These are phyloP conservation scores for Fusarium globosum DNA, from an alignment of 2,329 filamentous ascomycete genomes.

Conservation along the genomic window DNA sequence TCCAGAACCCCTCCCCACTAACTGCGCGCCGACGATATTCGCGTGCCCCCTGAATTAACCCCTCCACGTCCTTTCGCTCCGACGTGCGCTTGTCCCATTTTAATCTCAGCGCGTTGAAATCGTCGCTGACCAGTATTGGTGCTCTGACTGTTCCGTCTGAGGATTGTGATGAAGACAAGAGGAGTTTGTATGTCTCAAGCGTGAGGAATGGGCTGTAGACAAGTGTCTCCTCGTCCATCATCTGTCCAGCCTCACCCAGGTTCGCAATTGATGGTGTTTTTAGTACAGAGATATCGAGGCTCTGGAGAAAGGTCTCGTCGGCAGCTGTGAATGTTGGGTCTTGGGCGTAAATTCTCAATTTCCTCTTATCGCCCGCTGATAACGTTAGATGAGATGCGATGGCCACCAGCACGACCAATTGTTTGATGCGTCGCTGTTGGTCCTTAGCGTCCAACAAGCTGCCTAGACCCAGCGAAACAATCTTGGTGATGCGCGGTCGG, in stretches of 20 bases:
- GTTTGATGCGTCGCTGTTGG: conserved; percentile 40
- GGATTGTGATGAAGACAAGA: conserved; percentile 16
- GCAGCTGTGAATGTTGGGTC: conserved; percentile 39
- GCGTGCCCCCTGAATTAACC: conserved; percentile 29
- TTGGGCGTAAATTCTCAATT: conserved; percentile 32
- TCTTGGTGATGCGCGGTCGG: conserved; percentile 30
- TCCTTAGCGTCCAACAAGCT: conserved; percentile 37
- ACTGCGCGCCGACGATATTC: conserved; percentile 37
- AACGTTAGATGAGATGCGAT: conserved; percentile 30
- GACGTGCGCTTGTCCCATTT: conserved; percentile 43
- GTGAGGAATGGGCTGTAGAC: conserved; percentile 44
- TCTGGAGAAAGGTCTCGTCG: conserved; percentile 35
- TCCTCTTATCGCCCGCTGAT: background rate
- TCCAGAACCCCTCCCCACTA: conserved; percentile 40
- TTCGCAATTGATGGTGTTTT: conserved; percentile 32
- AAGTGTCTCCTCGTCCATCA: conserved; percentile 39
- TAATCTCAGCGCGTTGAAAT: conserved; percentile 39
- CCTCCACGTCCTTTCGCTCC: conserved; percentile 39
- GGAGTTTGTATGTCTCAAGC: conserved; percentile 34
- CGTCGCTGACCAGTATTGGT: conserved; percentile 39
- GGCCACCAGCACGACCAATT: conserved; percentile 37
- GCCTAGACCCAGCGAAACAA: conserved; percentile 37
- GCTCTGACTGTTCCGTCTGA: background rate
- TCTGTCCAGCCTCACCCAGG: conserved; percentile 34
- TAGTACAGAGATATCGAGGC: conserved; percentile 29